A percentile compares a stretch with the other conserved stretches of the same genome.
Evolutionary conservation across 805 yeast genomes (phyloP).

Genomic region (Sugiyamaella lignohabitans): DNA sequence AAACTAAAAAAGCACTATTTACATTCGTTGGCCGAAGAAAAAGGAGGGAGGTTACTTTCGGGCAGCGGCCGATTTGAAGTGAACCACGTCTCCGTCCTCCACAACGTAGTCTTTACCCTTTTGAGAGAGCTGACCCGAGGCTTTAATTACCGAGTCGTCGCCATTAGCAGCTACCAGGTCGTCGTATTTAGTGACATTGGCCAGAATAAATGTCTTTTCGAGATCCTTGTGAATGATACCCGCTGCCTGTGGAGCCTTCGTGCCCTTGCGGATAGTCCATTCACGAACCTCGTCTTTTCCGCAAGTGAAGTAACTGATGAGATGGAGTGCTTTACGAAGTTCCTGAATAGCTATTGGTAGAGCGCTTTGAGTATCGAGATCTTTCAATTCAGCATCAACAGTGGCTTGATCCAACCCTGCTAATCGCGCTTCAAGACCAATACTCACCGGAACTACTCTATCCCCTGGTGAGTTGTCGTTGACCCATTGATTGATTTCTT

Average conservation of each 20-base stretch:
- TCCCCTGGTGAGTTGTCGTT: conserved; percentile 83
- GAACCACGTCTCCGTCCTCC: conserved; percentile 90
- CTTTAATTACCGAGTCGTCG: conserved; percentile 76
- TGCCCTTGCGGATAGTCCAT: conserved; percentile 92
- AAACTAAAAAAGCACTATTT: too few species aligned
- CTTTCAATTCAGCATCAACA: conserved; percentile 68
- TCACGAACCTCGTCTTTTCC: conserved; percentile 97
- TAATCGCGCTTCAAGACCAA: conserved; percentile 84
- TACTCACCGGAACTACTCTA: conserved; percentile 86
- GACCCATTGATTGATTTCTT: conserved; percentile 85
- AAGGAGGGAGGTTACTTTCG: too few species aligned
- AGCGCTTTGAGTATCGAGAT: conserved; percentile 66
- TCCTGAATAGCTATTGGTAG: conserved; percentile 78
- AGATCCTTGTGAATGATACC: conserved; percentile 96
- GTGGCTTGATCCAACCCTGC: conserved; percentile 81
- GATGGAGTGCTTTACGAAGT: conserved; percentile 80
- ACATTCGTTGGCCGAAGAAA: too few species aligned
- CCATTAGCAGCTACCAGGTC: conserved; percentile 68
- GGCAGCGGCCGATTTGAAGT: conserved; percentile 56
- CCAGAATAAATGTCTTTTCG: conserved; percentile 90
- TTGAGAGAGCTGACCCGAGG: conserved; percentile 81
- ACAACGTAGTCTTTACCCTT: conserved; percentile 95
- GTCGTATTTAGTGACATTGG: conserved; percentile 81
- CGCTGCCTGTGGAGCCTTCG: conserved; percentile 97
- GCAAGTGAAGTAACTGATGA: conserved; percentile 91